These are phyloP conservation scores for Aureobasidium lini DNA, from an alignment of 2,329 filamentous ascomycete genomes.

Conservation along the genomic window DNA sequence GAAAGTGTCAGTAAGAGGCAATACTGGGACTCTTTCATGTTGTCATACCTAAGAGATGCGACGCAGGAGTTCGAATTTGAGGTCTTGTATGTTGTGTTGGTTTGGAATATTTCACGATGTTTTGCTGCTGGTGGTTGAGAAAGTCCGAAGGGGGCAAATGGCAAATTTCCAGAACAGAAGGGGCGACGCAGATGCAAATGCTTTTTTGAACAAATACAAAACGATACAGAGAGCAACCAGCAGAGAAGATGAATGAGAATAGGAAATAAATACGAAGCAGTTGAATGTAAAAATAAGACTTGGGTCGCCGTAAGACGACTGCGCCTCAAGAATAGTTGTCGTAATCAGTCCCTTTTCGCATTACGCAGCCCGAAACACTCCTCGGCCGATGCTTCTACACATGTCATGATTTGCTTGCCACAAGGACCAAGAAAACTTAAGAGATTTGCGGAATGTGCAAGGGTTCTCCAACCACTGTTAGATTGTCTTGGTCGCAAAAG, in stretches of 20 bases:
- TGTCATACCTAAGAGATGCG: not conserved
- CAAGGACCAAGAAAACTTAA: not conserved
- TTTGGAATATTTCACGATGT: not conserved
- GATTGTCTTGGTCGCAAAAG: conserved; percentile 9
- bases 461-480: conserved; percentile 1
- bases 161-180: not conserved
- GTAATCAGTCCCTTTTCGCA: conserved; percentile 8
- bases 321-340: conserved; percentile 9
- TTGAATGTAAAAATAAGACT: conserved; percentile 5
- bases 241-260: not conserved
- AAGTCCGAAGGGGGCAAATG: not conserved
- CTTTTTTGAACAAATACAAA: not conserved
- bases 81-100: not conserved
- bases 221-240: not conserved
- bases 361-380: conserved; percentile 8
- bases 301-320: not conserved
- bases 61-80: not conserved
- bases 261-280: not conserved
- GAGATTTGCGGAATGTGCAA: not conserved
- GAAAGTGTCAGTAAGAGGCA: not conserved
- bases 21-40: too few relatives aligned
- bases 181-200: not conserved
- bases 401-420: conserved; percentile 1
- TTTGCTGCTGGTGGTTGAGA: not conserved
- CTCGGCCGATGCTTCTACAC: conserved; percentile 6